A percentile compares a stretch with the other conserved stretches of the same genome.
Evolutionary conservation across 176 grass and related monocot species (phyloP).

Genomic region (Thalia dealbata): DNA sequence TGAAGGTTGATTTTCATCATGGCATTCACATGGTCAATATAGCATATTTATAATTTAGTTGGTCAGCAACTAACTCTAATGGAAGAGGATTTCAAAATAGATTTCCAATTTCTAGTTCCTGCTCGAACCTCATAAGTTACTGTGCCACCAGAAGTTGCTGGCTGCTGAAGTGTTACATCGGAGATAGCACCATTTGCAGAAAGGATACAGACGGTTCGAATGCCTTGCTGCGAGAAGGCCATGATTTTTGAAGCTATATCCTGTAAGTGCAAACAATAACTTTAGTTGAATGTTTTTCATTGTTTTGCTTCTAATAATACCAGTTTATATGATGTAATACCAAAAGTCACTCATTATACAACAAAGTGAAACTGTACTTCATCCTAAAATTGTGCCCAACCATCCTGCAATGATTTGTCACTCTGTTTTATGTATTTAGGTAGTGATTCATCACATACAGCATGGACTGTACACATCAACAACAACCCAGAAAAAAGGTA

Average conservation of each 20-base stretch:
- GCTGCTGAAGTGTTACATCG: constrained; percentile 86
- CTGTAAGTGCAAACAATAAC: constrained; percentile 30
- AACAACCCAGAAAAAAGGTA: no score
- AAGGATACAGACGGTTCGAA: constrained; percentile 84
- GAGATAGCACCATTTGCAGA: constrained; percentile 91
- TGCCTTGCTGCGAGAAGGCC: constrained; percentile 93
- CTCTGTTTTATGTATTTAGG: no score
- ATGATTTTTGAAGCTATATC: constrained; percentile 98
- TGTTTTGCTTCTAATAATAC: not conserved
- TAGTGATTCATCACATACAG: no score
- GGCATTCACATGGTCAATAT: no score
- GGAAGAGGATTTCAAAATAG: not conserved
- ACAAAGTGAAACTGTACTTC: no score
- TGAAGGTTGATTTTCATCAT: no score
- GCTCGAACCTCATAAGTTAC: constrained; percentile 77
- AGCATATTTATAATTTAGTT: no score
- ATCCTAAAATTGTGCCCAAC: no score
- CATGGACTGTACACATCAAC: no score
- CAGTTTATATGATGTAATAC: not conserved
- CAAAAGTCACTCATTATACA: no score
- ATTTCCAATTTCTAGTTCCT: not conserved
- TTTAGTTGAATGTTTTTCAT: constrained; percentile 16
- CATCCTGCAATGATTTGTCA: no score
- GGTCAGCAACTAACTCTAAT: no score
- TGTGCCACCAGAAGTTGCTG: constrained; percentile 85